phyloP scores from a whole-genome alignment of 345 rosid species.

The Durio zibethinus region DNA sequence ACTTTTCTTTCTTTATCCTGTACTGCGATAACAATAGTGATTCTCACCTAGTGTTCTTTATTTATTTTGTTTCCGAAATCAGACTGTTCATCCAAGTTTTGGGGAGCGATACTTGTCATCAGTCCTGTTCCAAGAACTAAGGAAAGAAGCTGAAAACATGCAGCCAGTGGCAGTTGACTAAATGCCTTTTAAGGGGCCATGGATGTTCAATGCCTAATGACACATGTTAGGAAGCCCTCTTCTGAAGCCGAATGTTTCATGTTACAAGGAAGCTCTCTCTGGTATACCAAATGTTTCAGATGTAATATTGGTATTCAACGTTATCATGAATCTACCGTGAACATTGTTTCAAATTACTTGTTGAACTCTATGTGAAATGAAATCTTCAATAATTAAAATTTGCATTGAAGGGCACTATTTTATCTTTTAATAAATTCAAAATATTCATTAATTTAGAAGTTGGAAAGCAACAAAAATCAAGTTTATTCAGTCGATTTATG shows the following conservation, averaged over 20 bases:
- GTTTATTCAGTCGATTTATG: no score
- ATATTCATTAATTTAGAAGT: background rate
- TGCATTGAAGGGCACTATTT: background rate
- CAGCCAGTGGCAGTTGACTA: constrained; percentile 84
- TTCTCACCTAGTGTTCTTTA: background rate
- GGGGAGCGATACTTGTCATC: constrained; percentile 94
- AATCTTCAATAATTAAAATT: background rate
- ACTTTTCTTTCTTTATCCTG: background rate
- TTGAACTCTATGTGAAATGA: constrained; percentile 14
- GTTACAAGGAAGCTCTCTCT: background rate
- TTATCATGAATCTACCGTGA: background rate
- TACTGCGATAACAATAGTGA: background rate
- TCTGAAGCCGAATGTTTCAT: background rate
- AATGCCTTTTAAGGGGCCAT: constrained; percentile 13
- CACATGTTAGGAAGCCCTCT: background rate
- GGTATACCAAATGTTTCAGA: background rate
- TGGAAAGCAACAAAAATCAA: background rate
- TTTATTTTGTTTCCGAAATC: constrained; percentile 22
- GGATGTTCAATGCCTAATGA: background rate
- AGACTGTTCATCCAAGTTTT: constrained; percentile 93
- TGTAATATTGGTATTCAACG: background rate
- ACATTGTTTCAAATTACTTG: background rate
- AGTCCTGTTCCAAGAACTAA: constrained; percentile 74
- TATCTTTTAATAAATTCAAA: background rate
- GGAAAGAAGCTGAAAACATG: constrained; percentile 88